Percentiles rank a stretch among this genome's conserved stretches.
Conservation (phyloP, 331 rosid species). For the Rhamnella rubrinervis region DNA sequence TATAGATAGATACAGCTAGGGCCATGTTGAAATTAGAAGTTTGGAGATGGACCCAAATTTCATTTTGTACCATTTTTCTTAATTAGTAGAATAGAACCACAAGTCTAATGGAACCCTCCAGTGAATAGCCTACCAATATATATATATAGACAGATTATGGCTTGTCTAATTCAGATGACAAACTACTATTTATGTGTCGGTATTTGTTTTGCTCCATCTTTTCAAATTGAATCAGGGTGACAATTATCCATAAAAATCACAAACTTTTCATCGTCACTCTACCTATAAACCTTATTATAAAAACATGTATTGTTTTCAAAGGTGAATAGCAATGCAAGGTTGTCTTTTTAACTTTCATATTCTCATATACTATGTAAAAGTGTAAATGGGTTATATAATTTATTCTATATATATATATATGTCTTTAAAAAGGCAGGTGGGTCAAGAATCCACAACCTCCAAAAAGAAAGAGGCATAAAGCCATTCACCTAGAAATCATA, state of each 20-base stretch:
- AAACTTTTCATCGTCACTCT: conserved; percentile 23
- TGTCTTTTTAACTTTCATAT: conserved; percentile 24
- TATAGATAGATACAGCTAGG: neutral
- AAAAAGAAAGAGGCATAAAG: conserved; percentile 36
- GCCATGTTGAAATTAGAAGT: conserved; percentile 25
- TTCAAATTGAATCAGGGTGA: neutral
- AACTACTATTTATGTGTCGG: conserved; percentile 2
- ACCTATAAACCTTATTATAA: too few relatives aligned
- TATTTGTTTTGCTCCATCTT: neutral
- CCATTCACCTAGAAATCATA: conserved; percentile 56
- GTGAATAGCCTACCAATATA: conserved; percentile 27
- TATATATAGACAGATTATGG: neutral
- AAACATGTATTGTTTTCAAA: too few relatives aligned
- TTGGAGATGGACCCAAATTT: conserved; percentile 36
- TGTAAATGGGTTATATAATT: neutral
- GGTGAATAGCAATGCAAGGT: neutral
- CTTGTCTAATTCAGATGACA: conserved; percentile 4
- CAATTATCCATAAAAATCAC: neutral
- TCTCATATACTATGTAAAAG: conserved; percentile 42
- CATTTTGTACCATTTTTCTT: conserved; percentile 22
- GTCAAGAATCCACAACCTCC: conserved; percentile 54
- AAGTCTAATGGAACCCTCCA: conserved; percentile 36
- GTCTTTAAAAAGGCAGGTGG: conserved; percentile 45
- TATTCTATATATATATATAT: neutral
- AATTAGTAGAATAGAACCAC: conserved; percentile 32